Base-by-base conservation (phyloP, 768 basidiomycete genomes). In the Nidularia pulvinata region DNA sequence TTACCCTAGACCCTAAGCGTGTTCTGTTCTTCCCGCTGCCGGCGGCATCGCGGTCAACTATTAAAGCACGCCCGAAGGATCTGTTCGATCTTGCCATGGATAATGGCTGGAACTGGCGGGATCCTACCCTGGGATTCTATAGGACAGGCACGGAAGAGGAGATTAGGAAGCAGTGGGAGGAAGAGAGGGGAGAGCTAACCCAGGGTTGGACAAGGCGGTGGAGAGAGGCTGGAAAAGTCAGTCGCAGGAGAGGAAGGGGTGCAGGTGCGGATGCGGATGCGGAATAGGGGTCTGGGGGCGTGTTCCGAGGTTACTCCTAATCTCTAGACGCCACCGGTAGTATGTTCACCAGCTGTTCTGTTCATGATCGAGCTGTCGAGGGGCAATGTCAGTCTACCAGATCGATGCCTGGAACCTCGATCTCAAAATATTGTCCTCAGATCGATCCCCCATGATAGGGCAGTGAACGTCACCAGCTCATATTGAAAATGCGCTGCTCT, bases 161-260 rank as follows among this genome's bases (percentile, higher is more conserved):
- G 60, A 88, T 91, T 35, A 75, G 80, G 48, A 76, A 76, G 57
- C 69, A 75, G 50, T 93, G 92, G 90, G 91, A 93, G 61, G 79
- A 73, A n/a, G 70, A 74, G 46, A 88, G 85, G 61, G 77, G 74
- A 0, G 81, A 84, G 51, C 66, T 93, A 66, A 93, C 91, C 50
- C 74, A 69, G 55, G 88, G 83, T 48, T 93, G 91, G 91, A 91
- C 90, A 71, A 82, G 82, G 62, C 69, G 88, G 46, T 85, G 83
- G 69, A 80, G 85, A 54, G 91, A 93, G 62, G 91, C 89, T 11
- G 79, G 82, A 46, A 91, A 91, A 69, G 73, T 81, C 25, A 78
- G 76, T 57, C 70, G 80, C 58, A 71, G 86, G 55, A 78, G 81
- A 59, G 78, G 71, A 22, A 80, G 76, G 4, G 78, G 71, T 10